Conservation (phyloP, 495 filamentous ascomycete species). For the Aspergillus cavernicola region DNA sequence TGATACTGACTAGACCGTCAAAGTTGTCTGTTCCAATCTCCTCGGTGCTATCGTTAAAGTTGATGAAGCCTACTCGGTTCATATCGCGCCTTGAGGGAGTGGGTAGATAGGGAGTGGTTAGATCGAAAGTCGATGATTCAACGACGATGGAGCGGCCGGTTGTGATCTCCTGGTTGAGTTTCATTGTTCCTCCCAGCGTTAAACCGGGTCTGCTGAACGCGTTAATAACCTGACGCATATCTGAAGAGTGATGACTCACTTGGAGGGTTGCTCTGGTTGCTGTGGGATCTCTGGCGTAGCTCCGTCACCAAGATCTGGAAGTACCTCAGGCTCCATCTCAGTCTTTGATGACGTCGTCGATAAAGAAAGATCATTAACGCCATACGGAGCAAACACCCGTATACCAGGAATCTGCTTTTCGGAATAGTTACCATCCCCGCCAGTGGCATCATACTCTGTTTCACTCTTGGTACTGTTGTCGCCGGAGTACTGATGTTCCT, state of each 20-base stretch:
- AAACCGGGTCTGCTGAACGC: background rate
- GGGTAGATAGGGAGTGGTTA: background rate
- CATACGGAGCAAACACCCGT: too few relatives aligned
- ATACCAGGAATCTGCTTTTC: too few relatives aligned
- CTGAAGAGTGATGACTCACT: background rate
- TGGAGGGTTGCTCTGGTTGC: conserved; percentile 1
- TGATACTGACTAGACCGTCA: background rate
- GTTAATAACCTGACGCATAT: background rate
- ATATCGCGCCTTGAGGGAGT: background rate
- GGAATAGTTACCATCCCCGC: too few relatives aligned
- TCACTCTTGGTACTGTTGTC: too few relatives aligned
- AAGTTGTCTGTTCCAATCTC: background rate
- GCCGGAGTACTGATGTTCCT: too few relatives aligned
- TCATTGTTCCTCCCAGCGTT: background rate
- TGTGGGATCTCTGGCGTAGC: background rate
- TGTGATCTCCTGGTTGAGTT: background rate
- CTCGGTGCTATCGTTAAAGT: background rate
- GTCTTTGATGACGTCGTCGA: background rate
- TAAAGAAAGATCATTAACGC: too few relatives aligned
- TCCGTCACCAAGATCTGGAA: background rate
- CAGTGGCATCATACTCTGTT: too few relatives aligned
- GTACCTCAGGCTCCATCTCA: background rate
- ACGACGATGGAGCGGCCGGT: background rate
- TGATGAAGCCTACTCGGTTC: background rate
- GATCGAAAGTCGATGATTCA: background rate